These are phyloP conservation scores for Pyricularia sp. DNA, from an alignment of 2,329 filamentous ascomycete species.

Conservation along the genomic window DNA sequence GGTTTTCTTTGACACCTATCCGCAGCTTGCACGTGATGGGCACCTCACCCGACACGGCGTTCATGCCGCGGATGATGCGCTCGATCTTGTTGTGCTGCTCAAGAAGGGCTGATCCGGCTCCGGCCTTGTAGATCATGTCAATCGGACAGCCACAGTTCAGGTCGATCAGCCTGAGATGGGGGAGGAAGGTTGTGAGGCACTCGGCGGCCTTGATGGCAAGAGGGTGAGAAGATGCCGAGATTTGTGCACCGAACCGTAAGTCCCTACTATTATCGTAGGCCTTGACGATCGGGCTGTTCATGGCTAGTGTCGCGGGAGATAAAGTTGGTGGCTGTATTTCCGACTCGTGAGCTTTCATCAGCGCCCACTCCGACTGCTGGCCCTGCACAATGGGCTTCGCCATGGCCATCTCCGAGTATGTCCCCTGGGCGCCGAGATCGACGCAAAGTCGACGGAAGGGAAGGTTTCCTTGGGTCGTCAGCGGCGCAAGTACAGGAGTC, in stretches of 20 bases:
- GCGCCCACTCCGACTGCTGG: slow-evolving; percentile 84
- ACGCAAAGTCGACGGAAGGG: slow-evolving; percentile 88
- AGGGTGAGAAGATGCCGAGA: slow-evolving; percentile 88
- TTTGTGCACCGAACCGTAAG: slow-evolving; percentile 83
- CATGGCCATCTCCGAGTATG: slow-evolving; percentile 98
- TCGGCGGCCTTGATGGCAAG: slow-evolving; percentile 83
- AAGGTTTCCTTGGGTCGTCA: slow-evolving; percentile 94
- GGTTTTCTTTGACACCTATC: slow-evolving; percentile 74
- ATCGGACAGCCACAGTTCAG: slow-evolving; percentile 97
- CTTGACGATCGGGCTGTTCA: slow-evolving; percentile 46
- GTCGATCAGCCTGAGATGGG: slow-evolving; percentile 82
- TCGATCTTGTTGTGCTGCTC: slow-evolving; percentile 82
- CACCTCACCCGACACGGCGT: slow-evolving; percentile 78
- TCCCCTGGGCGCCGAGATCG: slow-evolving; percentile 81
- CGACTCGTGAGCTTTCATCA: slow-evolving; percentile 84
- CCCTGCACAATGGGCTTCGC: slow-evolving; percentile 83
- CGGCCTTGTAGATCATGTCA: slow-evolving; percentile 81
- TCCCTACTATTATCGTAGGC: slow-evolving; percentile 78
- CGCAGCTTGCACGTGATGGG: slow-evolving; percentile 94
- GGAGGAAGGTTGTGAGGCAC: slow-evolving; percentile 64
- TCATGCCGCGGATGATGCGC: slow-evolving; percentile 95
- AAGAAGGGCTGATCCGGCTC: slow-evolving; percentile 86
- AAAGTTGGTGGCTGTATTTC: slow-evolving; percentile 68
- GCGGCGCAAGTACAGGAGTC: slow-evolving; percentile 84
- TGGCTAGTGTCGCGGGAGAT: slow-evolving; percentile 27